Evolutionary conservation across 2,329 filamentous ascomycete species (phyloP), one percentile per base, ranked within the genome.

Genomic region (Fusarium metavorans): DNA sequence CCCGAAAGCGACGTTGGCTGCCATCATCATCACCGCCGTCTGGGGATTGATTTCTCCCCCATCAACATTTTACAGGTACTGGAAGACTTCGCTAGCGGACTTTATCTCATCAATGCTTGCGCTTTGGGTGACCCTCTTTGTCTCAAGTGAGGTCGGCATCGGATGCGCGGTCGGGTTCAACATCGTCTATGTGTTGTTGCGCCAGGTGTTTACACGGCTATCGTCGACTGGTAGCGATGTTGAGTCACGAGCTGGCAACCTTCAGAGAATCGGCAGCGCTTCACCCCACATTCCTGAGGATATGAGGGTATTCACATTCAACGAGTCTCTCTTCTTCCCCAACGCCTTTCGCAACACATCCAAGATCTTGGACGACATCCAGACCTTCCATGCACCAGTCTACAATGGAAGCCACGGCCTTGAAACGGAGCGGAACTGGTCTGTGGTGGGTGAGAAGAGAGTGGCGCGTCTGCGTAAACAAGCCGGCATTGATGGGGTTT

Each of bases 21-120:
- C 90, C 3, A 92, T 93, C 70, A 92, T 93, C 72, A 92, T 92
- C 73, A 90, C 88, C 68, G 91, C 91, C 7, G 90, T 92, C 0
- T 88, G 88, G 81, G 89, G 90, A 43, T 84, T 92, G 8, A 89
- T 92, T 52, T 88, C 88, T 0, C 86, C 89, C 0, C 87, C 90
- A 0, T 87, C 84, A 4, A 85, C 88, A 11, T 92, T 92, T 78
- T 91, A 91, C 80, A 84, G 85, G 16, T 92, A 90, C 82, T 93
- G 90, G 89, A 88, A 88, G 72, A 89, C 90, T 3, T 92, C 90
- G 0, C 85, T 92, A 5, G 88, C 90, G 16, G 91, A 93, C 80
- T 92, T 92, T 74, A 85, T 91, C 62, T 88, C 89, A 0, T 87
- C 88, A 32, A 90, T 92, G 87, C 84, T 92, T 34, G 87, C 90